phyloP scores from a whole-genome alignment of 2,329 filamentous ascomycete genomes.

The Bipolaris bicolor region DNA sequence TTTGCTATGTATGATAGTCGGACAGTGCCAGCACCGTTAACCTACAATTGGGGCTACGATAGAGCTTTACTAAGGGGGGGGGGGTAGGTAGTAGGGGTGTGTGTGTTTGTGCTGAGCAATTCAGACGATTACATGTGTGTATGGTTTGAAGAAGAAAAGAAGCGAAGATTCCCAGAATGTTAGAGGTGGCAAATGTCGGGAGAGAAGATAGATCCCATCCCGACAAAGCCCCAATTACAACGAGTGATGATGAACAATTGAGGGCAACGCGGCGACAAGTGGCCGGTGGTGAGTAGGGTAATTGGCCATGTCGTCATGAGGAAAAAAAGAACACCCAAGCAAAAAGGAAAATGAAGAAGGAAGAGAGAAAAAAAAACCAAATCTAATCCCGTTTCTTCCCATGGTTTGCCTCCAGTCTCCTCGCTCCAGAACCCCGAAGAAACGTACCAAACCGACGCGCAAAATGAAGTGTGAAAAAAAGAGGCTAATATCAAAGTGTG shows the following conservation, averaged over 20 bases:
- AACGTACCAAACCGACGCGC: constrained; percentile 28
- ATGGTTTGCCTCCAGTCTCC: constrained; percentile 17
- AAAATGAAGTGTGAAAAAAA: constrained; percentile 25
- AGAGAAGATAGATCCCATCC: constrained; percentile 32
- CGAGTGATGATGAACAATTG: constrained; percentile 34
- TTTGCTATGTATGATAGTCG: constrained; percentile 27
- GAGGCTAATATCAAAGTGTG: constrained; percentile 27
- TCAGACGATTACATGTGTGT: constrained; percentile 30
- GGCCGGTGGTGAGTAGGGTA: constrained; percentile 31
- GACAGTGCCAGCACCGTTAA: constrained; percentile 44
- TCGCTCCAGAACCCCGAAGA: constrained; percentile 26
- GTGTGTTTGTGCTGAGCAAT: constrained; percentile 21
- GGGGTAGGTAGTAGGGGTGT: background rate
- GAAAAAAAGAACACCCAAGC: constrained; percentile 9
- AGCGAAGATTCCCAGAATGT: constrained; percentile 45
- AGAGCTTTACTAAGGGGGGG: constrained; percentile 22
- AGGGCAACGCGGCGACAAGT: constrained; percentile 37
- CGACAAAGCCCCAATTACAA: constrained; percentile 50
- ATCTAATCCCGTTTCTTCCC: constrained; percentile 31
- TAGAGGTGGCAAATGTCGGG: constrained; percentile 11
- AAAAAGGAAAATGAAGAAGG: constrained; percentile 5
- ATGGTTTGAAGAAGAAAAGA: constrained; percentile 22
- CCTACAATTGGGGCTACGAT: constrained; percentile 27
- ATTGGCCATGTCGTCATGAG: constrained; percentile 43
- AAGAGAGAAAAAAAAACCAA: constrained; percentile 30